These are phyloP conservation scores for Colletotrichum cuscutae DNA, from an alignment of 2,329 filamentous ascomycete genomes.

Conservation along the genomic window DNA sequence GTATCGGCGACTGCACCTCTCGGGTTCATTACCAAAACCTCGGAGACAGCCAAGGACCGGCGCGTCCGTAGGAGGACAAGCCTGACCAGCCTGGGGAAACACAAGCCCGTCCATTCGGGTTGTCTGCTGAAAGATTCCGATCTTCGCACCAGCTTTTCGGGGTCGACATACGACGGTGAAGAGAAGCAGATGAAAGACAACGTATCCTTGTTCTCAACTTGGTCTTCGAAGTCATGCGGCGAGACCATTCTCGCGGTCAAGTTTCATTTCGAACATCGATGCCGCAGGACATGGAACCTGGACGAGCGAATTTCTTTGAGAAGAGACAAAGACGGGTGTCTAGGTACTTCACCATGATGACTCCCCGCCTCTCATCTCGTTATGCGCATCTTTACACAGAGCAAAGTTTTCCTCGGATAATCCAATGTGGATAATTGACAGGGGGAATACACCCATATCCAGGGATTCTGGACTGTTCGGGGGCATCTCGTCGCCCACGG, in stretches of 20 bases:
- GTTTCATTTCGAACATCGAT: not conserved
- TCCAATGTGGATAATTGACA: conserved; percentile 5
- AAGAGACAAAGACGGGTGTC: not conserved
- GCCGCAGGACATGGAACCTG: not conserved
- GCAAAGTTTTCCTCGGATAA: conserved; percentile 10
- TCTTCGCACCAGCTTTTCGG: not conserved
- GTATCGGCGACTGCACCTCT: not conserved
- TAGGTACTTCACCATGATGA: not conserved
- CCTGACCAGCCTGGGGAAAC: not conserved
- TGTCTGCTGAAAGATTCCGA: not conserved
- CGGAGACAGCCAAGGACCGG: conserved; percentile 12
- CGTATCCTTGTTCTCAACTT: not conserved
- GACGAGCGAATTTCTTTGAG: not conserved
- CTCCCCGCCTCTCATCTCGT: not conserved
- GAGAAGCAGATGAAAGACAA: not conserved
- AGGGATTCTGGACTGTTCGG: conserved; percentile 1
- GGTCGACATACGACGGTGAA: not conserved
- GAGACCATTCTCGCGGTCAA: not conserved
- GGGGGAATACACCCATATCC: not conserved
- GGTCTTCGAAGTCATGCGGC: not conserved
- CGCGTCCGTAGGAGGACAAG: not conserved
- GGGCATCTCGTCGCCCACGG: not conserved
- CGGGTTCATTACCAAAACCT: conserved; percentile 11
- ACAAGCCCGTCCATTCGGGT: not conserved
- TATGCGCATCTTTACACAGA: not conserved